phyloP scores from a whole-genome alignment of 1,284 basidiomycete species.

The Irpex rosettiformis region DNA sequence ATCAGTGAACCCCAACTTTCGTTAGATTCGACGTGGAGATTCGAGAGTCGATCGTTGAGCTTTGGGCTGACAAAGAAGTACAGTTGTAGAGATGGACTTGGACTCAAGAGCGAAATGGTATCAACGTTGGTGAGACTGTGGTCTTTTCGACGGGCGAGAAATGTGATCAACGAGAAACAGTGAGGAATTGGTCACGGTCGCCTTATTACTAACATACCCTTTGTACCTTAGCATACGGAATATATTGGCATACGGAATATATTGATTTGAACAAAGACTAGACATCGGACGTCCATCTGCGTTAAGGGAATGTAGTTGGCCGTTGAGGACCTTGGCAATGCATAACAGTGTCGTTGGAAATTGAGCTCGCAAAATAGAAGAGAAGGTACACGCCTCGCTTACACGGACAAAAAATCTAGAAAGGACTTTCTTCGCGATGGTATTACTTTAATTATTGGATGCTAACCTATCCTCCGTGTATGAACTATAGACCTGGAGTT shows the following conservation, averaged over 20 bases:
- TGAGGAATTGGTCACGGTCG: background rate
- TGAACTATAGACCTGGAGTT: no score
- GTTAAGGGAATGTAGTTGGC: no score
- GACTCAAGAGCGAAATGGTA: constrained; percentile 27
- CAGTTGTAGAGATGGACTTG: constrained; percentile 23
- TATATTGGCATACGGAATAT: background rate
- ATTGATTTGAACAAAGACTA: no score
- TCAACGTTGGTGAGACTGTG: constrained; percentile 30
- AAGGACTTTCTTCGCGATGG: background rate
- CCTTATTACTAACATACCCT: background rate
- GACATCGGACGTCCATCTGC: no score
- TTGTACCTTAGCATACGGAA: background rate
- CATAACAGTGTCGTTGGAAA: no score
- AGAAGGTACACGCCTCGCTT: no score
- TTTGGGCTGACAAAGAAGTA: constrained; percentile 23
- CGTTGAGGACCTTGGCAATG: no score
- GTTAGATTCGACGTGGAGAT: constrained; percentile 34
- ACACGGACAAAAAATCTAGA: background rate
- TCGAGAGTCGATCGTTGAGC: constrained; percentile 31
- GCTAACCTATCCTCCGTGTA: background rate
- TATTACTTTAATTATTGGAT: background rate
- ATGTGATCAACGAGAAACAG: background rate
- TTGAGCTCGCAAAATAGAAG: background rate
- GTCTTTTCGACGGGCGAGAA: background rate
- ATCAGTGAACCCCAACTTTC: constrained; percentile 32